phyloP scores from a whole-genome alignment of 139 green algal species.

The Chlamydomonas applanata region DNA sequence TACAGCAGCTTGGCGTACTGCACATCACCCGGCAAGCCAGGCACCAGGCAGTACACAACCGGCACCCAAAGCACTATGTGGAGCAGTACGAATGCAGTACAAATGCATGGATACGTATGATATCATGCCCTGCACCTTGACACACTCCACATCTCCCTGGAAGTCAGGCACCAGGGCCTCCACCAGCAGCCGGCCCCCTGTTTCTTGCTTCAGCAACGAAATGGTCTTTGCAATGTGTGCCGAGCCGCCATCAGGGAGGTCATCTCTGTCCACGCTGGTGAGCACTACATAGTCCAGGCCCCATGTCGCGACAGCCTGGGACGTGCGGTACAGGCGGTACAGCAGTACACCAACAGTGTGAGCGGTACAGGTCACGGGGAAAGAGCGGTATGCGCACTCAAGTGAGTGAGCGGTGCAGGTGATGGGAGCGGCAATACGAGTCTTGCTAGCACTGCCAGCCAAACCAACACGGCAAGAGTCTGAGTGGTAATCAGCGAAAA shows the following conservation, averaged over 20 bases:
- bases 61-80: not conserved
- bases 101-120: not conserved
- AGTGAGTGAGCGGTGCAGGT: too few species aligned
- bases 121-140: slow-evolving; percentile 5
- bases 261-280: slow-evolving; percentile 97
- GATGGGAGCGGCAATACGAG: too few species aligned
- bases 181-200: slow-evolving; percentile 77
- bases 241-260: slow-evolving; percentile 88
- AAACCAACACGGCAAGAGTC: too few species aligned
- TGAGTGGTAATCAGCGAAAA: too few species aligned
- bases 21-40: not conserved
- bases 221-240: slow-evolving; percentile 90
- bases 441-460: too few species aligned
- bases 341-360: too few species aligned
- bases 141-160: slow-evolving; percentile 54
- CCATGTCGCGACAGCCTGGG: slow-evolving; percentile 87
- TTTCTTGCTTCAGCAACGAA: slow-evolving; percentile 71
- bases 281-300: slow-evolving; percentile 98
- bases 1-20: too few species aligned
- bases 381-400: too few species aligned
- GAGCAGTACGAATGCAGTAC: too few species aligned
- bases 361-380: too few species aligned
- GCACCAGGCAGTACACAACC: too few species aligned
- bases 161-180: slow-evolving; percentile 97
- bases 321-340: slow-evolving; percentile 11